phyloP scores from a whole-genome alignment of 2,329 filamentous ascomycete species.

The Botrytis porri region DNA sequence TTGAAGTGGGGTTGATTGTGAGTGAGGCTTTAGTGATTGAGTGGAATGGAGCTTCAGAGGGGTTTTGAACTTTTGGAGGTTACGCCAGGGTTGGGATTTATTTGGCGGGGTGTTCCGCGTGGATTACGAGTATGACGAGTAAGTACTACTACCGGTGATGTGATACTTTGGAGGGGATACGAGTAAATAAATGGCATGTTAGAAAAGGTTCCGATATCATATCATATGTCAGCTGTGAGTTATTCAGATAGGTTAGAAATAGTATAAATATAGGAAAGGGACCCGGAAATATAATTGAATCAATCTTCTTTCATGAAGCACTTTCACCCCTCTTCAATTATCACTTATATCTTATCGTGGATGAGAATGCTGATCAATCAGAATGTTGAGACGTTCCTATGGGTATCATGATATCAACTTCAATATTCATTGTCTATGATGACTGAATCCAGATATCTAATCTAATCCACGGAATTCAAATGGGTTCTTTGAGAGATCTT shows the following conservation, averaged over 20 bases:
- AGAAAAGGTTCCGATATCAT: not conserved
- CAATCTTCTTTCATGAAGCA: not conserved
- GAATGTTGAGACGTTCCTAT: not conserved
- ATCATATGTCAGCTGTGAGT: not conserved
- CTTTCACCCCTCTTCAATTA: not conserved
- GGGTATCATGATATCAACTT: not conserved
- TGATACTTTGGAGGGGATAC: not conserved
- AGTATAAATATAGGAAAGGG: not conserved
- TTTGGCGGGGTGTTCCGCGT: not conserved
- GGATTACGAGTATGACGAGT: not conserved
- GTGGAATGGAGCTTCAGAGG: not conserved
- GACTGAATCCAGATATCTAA: not conserved
- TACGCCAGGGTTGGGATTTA: not conserved
- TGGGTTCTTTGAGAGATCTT: not conserved
- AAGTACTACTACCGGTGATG: not conserved
- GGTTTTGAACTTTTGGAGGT: not conserved
- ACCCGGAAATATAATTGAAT: not conserved
- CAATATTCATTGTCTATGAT: not conserved
- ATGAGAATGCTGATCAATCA: slow-evolving; percentile 1
- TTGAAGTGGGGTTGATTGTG: not conserved
- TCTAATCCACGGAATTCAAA: not conserved
- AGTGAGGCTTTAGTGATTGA: not conserved
- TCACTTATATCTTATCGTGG: not conserved
- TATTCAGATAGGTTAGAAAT: not conserved
- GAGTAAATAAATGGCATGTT: not conserved